Conservation (phyloP, 73 alveolate genomes). For the Uronychia binucleata region DNA sequence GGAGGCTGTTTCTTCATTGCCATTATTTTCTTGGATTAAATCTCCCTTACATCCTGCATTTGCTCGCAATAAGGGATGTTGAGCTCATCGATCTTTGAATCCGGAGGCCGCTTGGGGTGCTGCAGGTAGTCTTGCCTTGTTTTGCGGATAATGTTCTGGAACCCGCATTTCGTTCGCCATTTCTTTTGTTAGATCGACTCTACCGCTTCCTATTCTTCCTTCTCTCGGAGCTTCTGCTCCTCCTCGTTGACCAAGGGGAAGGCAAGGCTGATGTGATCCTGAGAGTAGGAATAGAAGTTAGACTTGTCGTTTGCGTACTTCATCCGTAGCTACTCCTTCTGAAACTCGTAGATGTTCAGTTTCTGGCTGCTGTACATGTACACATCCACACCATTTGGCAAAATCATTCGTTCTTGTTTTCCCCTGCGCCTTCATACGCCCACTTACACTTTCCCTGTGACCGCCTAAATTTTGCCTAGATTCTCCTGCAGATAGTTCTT, state of each 20-base stretch:
- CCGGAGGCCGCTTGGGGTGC: conserved; percentile 68
- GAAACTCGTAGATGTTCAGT: conserved; percentile 60
- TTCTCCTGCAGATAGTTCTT: conserved; percentile 13
- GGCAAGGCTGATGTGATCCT: conserved; percentile 50
- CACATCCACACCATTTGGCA: conserved; percentile 72
- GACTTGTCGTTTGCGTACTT: conserved; percentile 42
- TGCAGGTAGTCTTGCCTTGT: conserved; percentile 18
- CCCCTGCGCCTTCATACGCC: conserved; percentile 14
- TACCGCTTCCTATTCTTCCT: conserved; percentile 39
- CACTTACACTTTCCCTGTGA: neutral
- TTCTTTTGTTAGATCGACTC: neutral
- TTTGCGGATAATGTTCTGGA: conserved; percentile 39
- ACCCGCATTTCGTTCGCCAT: conserved; percentile 67
- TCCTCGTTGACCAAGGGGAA: conserved; percentile 76
- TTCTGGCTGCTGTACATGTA: conserved; percentile 67
- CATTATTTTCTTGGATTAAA: conserved; percentile 11
- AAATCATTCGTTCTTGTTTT: conserved; percentile 8
- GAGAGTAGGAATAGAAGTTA: conserved; percentile 66
- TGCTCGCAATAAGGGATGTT: conserved; percentile 49
- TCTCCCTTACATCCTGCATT: conserved; percentile 5
- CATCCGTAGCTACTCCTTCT: conserved; percentile 63
- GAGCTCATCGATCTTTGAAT: conserved; percentile 44
- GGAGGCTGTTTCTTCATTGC: conserved; percentile 27
- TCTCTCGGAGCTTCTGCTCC: conserved; percentile 39
- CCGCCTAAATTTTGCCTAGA: conserved; percentile 2